Base-by-base conservation (phyloP, 441 rosid genomes). In the Flueggea neowawraea region DNA sequence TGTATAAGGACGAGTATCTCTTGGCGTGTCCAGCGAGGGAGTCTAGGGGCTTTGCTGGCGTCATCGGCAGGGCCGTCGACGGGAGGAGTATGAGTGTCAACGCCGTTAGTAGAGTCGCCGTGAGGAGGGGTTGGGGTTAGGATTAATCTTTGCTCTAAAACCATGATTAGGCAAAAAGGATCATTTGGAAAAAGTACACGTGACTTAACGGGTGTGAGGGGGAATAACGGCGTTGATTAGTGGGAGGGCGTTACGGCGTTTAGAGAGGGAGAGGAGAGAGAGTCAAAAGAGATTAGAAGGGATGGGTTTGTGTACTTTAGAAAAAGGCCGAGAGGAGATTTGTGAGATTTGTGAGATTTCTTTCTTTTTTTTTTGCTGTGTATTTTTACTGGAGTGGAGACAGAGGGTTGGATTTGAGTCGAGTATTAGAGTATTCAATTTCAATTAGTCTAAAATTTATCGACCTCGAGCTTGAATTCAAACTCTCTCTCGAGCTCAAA, bases 1-100 rank as follows among this genome's bases (percentile, higher is more conserved):
- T 91, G 99, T 49, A 94, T 91, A 65, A 94, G 87, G 39, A 91
- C 99, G 12, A 89, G 83, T 16, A 94, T 94, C 76, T 94, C 99
- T 70, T 91, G 99, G 66, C 99, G 65, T 49, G 97, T 94, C 99
- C 99, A 94, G 1, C 99, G 94, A 41, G 99, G 99, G 47, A 89
- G 94, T 50, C 99, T 71, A 32, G 94, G 89, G 36, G 88, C 77
- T 75, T 83, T 84, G 61, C 74, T 75, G n/a, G 81, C 78, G 64
- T 87, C 95, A 41, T 90, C 96, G 0, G 74, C 83, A 48, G 75
- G 81, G 52, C 73, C 86, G 9, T 50, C 52, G 65, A 81, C 57
- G 10, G 73, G 13, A 9, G 64, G 69, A 17, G 70, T 78, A 52
- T 32, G 22, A 50, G 56, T 57, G 49, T 78, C 84, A 2, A 63